Evolutionary conservation across 495 filamentous ascomycete species (phyloP).

Genomic region (Lichina pygmaea): DNA sequence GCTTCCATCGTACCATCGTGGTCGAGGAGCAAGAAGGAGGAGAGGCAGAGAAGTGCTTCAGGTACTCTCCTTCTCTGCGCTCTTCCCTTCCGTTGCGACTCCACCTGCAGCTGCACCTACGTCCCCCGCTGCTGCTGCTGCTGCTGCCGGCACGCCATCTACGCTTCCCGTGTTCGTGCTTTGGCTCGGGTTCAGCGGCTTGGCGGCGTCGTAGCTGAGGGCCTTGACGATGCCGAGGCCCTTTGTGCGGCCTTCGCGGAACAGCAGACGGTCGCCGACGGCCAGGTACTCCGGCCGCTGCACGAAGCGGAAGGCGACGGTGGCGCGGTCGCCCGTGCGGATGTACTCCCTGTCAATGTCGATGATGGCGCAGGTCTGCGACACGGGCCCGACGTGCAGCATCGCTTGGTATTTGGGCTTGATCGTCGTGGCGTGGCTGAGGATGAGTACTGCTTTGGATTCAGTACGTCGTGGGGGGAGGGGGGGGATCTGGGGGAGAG

Average conservation of each 20-base stretch:
- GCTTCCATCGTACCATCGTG: too few relatives aligned
- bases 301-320: slow-evolving; percentile 81
- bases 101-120: too few relatives aligned
- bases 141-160: too few relatives aligned
- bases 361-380: slow-evolving; percentile 89
- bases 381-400: slow-evolving; percentile 88
- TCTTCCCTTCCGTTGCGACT: too few relatives aligned
- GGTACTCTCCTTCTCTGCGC: too few relatives aligned
- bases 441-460: slow-evolving; percentile 45
- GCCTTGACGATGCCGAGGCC: slow-evolving; percentile 84
- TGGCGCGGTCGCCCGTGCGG: slow-evolving; percentile 73
- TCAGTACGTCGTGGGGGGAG: background rate
- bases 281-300: slow-evolving; percentile 88
- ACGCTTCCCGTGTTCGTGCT: slow-evolving; percentile 3
- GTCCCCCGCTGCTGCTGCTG: too few relatives aligned
- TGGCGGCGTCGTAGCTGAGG: slow-evolving; percentile 53
- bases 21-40: too few relatives aligned
- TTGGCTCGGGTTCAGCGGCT: slow-evolving; percentile 22
- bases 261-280: slow-evolving; percentile 69
- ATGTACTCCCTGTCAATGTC: slow-evolving; percentile 94
- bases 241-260: slow-evolving; percentile 87
- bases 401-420: slow-evolving; percentile 96
- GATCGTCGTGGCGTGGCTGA: slow-evolving; percentile 95
- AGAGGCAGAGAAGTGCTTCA: too few relatives aligned
- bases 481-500: too few relatives aligned